These are phyloP conservation scores for Globisporangium canariense DNA, from an alignment of 352 stramenopile species.

Conservation along the genomic window DNA sequence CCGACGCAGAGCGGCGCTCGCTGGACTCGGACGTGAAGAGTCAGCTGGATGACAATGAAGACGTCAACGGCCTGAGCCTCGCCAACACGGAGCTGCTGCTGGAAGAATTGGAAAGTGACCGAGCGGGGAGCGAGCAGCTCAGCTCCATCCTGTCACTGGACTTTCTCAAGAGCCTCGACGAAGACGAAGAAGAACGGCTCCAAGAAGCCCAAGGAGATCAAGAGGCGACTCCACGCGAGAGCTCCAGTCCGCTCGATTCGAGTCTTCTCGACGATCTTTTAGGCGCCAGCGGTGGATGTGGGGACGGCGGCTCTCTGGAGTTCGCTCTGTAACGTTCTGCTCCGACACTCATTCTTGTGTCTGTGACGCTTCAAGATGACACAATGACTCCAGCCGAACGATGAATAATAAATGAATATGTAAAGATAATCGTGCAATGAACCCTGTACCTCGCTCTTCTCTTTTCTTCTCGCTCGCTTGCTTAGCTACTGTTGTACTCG, in stretches of 20 bases:
- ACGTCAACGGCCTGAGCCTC: neutral
- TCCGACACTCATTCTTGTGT: neutral
- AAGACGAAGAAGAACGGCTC: neutral
- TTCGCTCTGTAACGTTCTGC: neutral
- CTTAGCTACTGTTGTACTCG: conserved; percentile 23
- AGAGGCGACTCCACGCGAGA: neutral
- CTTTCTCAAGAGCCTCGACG: neutral
- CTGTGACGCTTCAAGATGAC: neutral
- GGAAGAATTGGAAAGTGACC: conserved; percentile 1
- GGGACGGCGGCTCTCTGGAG: neutral
- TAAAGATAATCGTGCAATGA: conserved; percentile 1
- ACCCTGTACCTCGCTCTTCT: neutral
- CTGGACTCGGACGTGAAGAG: neutral
- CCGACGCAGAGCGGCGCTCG: neutral
- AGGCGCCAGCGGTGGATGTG: neutral
- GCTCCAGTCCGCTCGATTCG: neutral
- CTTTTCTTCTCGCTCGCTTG: neutral
- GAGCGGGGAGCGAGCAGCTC: neutral
- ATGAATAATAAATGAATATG: conserved; percentile 1
- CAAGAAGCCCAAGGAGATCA: neutral
- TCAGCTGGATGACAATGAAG: neutral
- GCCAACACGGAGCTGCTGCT: neutral
- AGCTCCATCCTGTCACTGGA: neutral
- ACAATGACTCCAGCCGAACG: no score
- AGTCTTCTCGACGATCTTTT: conserved; percentile 9